A percentile compares a stretch with the other conserved stretches of the same genome.
These are phyloP conservation scores for Eucalyptus leucophloia DNA, from an alignment of 345 rosid genomes.

Conservation along the genomic window DNA sequence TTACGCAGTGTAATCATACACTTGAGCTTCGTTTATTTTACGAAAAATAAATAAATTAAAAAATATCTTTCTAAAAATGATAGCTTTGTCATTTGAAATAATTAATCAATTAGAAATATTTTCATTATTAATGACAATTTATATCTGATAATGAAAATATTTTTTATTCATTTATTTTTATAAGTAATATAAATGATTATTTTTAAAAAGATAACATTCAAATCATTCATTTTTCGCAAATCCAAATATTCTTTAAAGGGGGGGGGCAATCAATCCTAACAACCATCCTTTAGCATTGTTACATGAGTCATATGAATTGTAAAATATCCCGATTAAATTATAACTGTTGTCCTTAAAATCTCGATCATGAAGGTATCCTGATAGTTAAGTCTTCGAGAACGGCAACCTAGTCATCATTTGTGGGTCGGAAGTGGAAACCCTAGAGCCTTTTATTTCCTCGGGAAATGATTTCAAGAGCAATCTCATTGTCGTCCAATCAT, in stretches of 20 bases:
- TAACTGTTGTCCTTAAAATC: not conserved
- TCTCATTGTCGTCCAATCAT: not conserved
- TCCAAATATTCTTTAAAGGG: not conserved
- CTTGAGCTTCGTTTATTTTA: too few relatives aligned
- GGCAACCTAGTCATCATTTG: not conserved
- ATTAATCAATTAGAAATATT: too few relatives aligned
- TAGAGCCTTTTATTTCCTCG: not conserved
- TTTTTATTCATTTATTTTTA: too few relatives aligned
- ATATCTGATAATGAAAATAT: too few relatives aligned
- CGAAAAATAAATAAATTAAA: too few relatives aligned
- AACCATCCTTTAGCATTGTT: not conserved
- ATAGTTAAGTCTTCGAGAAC: not conserved
- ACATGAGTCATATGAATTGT: not conserved
- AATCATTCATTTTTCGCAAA: too few relatives aligned
- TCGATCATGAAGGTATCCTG: not conserved
- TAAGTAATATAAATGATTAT: too few relatives aligned
- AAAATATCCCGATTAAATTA: not conserved
- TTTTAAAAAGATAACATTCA: too few relatives aligned
- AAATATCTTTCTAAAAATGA: not conserved
- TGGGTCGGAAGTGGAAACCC: not conserved
- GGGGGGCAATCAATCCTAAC: not conserved
- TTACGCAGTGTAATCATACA: not conserved
- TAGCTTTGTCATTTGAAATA: not conserved
- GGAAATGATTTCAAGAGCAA: not conserved
- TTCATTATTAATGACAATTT: too few relatives aligned